Conservation (phyloP, 805 yeast genomes). For the Isabelozyma pseudorhagii region DNA sequence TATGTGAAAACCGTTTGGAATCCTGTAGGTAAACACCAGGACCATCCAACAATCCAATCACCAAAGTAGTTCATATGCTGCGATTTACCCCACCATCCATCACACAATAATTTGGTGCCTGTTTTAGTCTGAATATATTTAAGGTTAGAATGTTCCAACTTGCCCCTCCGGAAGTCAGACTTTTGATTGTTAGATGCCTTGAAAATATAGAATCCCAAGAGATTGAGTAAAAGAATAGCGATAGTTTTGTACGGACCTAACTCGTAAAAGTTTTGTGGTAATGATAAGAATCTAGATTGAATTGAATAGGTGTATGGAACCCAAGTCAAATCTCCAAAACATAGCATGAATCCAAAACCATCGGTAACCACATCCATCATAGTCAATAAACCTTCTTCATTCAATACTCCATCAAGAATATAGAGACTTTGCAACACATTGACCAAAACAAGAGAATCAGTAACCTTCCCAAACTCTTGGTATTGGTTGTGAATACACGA, state of each 20-base stretch:
- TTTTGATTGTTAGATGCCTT: constrained; percentile 82
- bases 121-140: constrained; percentile 60
- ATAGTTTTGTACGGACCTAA: constrained; percentile 43
- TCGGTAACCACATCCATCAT: constrained; percentile 97
- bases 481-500: constrained; percentile 83
- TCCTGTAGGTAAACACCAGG: constrained; percentile 93
- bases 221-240: constrained; percentile 46
- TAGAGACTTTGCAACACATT: constrained; percentile 73
- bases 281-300: constrained; percentile 78
- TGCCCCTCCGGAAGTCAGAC: constrained; percentile 76
- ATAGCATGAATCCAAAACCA: constrained; percentile 95
- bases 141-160: constrained; percentile 62
- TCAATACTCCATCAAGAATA: constrained; percentile 86
- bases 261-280: constrained; percentile 48
- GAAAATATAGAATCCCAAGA: constrained; percentile 77
- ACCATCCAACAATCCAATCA: constrained; percentile 87
- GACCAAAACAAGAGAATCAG: constrained; percentile 72
- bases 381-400: constrained; percentile 83
- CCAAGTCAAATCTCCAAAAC: constrained; percentile 90
- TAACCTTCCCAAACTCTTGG: constrained; percentile 51
- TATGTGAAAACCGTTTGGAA: constrained; percentile 78
- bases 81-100: constrained; percentile 95
- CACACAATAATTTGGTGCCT: constrained; percentile 76
- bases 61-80: constrained; percentile 96
- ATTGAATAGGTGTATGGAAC: constrained; percentile 89